Evolutionary conservation across 1,284 basidiomycete species (phyloP).

Genomic region (Ustilago nuda): DNA sequence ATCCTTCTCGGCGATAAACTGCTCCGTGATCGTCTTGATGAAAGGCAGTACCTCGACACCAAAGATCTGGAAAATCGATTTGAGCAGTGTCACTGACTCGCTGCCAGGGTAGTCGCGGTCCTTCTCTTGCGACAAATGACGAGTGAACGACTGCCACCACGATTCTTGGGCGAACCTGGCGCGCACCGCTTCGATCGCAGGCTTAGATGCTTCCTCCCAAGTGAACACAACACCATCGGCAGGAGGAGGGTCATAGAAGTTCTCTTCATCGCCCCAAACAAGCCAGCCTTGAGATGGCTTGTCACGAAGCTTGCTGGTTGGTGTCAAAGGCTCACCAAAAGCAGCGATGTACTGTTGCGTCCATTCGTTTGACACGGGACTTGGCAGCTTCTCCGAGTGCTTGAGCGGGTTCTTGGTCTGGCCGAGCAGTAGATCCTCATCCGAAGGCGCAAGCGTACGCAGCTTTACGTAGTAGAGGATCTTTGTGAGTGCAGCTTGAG

Average conservation of each 20-base stretch:
- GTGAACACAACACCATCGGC: conserved; percentile 73
- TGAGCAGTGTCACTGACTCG: conserved; percentile 72
- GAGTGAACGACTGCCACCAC: conserved; percentile 74
- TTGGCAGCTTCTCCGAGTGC: conserved; percentile 65
- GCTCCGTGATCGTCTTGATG: conserved; percentile 75
- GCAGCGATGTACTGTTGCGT: conserved; percentile 74
- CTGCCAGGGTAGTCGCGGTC: conserved; percentile 62
- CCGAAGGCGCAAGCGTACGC: conserved; percentile 79
- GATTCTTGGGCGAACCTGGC: conserved; percentile 72
- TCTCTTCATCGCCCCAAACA: conserved; percentile 80
- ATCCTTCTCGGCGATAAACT: conserved; percentile 77
- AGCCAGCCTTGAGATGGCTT: conserved; percentile 87
- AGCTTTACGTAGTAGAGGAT: conserved; percentile 84
- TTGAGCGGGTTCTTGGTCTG: conserved; percentile 82
- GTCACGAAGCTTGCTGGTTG: conserved; percentile 76
- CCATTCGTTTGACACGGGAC: conserved; percentile 70
- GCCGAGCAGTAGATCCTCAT: conserved; percentile 81
- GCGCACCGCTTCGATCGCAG: conserved; percentile 76
- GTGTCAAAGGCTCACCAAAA: conserved; percentile 69
- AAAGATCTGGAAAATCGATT: conserved; percentile 73
- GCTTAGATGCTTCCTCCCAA: conserved; percentile 78
- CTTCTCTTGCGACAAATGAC: conserved; percentile 65
- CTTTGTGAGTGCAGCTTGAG: conserved; percentile 82
- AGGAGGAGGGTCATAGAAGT: conserved; percentile 75
- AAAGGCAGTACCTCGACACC: conserved; percentile 74